phyloP scores from a whole-genome alignment of 2,329 filamentous ascomycete species.

The Stemphylium vesicarium region DNA sequence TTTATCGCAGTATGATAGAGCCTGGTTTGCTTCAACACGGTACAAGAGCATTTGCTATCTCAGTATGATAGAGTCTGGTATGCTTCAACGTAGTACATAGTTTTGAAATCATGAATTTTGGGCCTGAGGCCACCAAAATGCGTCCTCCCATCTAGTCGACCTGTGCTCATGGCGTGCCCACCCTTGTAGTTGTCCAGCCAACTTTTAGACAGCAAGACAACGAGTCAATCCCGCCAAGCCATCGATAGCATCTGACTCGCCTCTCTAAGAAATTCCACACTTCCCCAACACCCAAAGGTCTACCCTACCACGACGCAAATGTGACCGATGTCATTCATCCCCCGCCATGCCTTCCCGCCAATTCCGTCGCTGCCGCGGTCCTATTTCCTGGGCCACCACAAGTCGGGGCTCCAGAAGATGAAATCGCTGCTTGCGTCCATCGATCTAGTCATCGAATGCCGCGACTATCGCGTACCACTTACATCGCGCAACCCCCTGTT shows the following conservation, averaged over 20 bases:
- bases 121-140: too few relatives aligned
- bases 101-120: too few relatives aligned
- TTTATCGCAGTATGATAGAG: too few relatives aligned
- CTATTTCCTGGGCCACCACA: constrained; percentile 95
- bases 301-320: not conserved
- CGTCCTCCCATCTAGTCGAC: too few relatives aligned
- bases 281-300: not conserved
- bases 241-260: constrained; percentile 2
- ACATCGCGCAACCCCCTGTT: constrained; percentile 91
- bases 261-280: constrained; percentile 1
- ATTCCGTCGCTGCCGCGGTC: constrained; percentile 81
- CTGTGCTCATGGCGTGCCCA: too few relatives aligned
- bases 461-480: constrained; percentile 88
- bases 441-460: constrained; percentile 90
- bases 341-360: constrained; percentile 74
- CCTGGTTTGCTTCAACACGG: too few relatives aligned
- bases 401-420: constrained; percentile 80
- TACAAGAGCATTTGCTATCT: too few relatives aligned
- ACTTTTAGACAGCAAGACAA: too few relatives aligned
- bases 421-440: constrained; percentile 79
- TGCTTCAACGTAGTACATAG: too few relatives aligned
- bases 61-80: too few relatives aligned
- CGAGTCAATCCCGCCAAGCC: constrained; percentile 13
- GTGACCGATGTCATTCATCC: constrained; percentile 61
- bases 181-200: too few relatives aligned